phyloP scores from a whole-genome alignment of 1,284 basidiomycete genomes.

The Abortiporus biennis region DNA sequence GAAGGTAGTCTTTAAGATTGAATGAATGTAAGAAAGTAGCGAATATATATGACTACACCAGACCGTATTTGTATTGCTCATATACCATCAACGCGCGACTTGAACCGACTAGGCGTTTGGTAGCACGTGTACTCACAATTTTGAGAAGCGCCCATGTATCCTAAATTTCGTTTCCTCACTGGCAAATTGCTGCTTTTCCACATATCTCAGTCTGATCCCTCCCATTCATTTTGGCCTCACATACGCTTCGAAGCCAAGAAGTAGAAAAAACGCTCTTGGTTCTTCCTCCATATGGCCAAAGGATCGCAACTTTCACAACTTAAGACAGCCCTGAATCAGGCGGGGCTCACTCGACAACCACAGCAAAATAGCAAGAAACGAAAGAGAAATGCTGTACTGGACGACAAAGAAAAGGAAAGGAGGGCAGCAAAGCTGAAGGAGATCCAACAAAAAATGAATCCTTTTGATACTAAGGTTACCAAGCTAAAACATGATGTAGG shows the following conservation, averaged over 20 bases:
- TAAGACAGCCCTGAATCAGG: slow-evolving; percentile 74
- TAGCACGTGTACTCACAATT: too few species aligned
- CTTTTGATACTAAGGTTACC: slow-evolving; percentile 90
- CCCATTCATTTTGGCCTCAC: too few species aligned
- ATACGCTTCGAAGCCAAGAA: too few species aligned
- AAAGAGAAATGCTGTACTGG: slow-evolving; percentile 49
- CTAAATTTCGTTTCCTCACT: too few species aligned
- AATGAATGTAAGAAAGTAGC: too few species aligned
- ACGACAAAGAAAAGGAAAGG: slow-evolving; percentile 75
- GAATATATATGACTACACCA: background rate
- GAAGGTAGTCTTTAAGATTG: slow-evolving; percentile 18
- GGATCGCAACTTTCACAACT: slow-evolving; percentile 85
- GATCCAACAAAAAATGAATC: slow-evolving; percentile 85
- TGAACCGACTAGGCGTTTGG: background rate
- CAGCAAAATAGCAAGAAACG: slow-evolving; percentile 60
- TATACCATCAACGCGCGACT: background rate
- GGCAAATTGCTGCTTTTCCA: too few species aligned
- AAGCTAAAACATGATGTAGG: slow-evolving; percentile 91
- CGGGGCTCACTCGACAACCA: slow-evolving; percentile 63
- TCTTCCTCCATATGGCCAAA: slow-evolving; percentile 56
- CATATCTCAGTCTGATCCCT: too few species aligned
- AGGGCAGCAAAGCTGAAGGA: slow-evolving; percentile 76
- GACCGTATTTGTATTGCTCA: background rate
- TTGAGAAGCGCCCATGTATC: too few species aligned
- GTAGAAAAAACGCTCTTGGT: too few species aligned